Evolutionary conservation across 192 early-diverging fungal species (phyloP), one percentile per base, ranked within the genome.

Genomic region (Chytriomyces hyalinus): DNA sequence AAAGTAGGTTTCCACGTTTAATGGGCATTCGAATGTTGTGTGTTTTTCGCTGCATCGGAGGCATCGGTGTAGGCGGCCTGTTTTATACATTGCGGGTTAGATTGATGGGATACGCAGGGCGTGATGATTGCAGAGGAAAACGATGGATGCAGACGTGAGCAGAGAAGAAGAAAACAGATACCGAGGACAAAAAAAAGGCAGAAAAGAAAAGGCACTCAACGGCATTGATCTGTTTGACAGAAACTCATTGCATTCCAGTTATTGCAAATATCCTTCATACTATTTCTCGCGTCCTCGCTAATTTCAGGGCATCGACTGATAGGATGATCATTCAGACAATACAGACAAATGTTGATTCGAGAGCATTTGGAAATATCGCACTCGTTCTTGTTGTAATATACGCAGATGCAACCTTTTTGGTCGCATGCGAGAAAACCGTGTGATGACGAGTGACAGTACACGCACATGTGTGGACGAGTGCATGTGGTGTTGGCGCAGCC

Each of bases 161-260:
- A 26, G 24, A 26, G 24, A 26, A 26, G 24, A 26, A 26, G 24
- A 26, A 26, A 26, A 26, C 24, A 26, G 24, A 26, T 26, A 26
- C 24, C 24, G 24, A 26, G 0, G 24, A 26, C 24, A 26, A 26
- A 26, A 36, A 68, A 7, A 47, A 68, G 47, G 4, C 2, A 46
- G 66, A 15, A 13, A 15, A 46, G 46, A 47, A 46, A 70, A 53
- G 28, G 22, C 50, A 47, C 73, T 75, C 20, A 36, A 75, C 73
- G 73, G 49, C 73, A 75, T 48, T 75, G 73, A 49, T 75, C 73
- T 6, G 73, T 75, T 51, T 75, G 73, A 36, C 73, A 75, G 47
- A 75, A 75, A 47, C 60, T 62, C 73, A 75, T 75, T 8, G 73
- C 73, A 50, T 75, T 75, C 73, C 73, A 75, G 36, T 75, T 75